These are phyloP conservation scores for Erodium moschatum DNA, from an alignment of 441 rosid genomes.

Conservation along the genomic window DNA sequence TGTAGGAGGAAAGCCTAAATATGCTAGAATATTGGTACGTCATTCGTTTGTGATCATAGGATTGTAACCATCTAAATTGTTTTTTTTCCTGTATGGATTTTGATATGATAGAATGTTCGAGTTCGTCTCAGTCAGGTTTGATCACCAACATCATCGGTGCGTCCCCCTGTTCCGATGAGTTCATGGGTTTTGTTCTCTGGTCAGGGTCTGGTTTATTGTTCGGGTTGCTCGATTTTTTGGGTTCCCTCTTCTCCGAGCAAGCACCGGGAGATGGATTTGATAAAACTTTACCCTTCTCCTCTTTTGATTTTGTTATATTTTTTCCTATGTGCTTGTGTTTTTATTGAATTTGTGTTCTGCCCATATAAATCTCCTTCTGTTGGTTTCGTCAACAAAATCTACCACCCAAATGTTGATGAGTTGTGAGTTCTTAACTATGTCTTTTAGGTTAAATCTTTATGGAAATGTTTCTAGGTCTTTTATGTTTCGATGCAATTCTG, in stretches of 20 bases:
- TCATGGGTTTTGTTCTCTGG: no score
- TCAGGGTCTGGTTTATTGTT: no score
- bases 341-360: slow-evolving; percentile 3
- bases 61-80: no score
- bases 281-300: slow-evolving; percentile 45
- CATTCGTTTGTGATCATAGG: no score
- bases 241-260: slow-evolving; percentile 54
- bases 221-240: no score
- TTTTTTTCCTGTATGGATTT: no score
- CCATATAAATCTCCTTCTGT: slow-evolving; percentile 71
- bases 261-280: slow-evolving; percentile 71
- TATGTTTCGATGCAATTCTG: slow-evolving; percentile 10
- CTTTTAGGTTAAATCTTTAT: slow-evolving; percentile 11
- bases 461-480: slow-evolving; percentile 6
- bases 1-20: no score
- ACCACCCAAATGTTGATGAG: slow-evolving; percentile 75
- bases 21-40: no score
- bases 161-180: no score
- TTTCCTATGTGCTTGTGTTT: not conserved
- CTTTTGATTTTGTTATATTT: slow-evolving; percentile 2
- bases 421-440: slow-evolving; percentile 32
- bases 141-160: no score
- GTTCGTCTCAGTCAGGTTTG: no score
- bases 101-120: no score
- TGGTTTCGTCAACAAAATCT: slow-evolving; percentile 60